Evolutionary conservation across 495 filamentous ascomycete species (phyloP).

Genomic region (Penicillium desertorum): DNA sequence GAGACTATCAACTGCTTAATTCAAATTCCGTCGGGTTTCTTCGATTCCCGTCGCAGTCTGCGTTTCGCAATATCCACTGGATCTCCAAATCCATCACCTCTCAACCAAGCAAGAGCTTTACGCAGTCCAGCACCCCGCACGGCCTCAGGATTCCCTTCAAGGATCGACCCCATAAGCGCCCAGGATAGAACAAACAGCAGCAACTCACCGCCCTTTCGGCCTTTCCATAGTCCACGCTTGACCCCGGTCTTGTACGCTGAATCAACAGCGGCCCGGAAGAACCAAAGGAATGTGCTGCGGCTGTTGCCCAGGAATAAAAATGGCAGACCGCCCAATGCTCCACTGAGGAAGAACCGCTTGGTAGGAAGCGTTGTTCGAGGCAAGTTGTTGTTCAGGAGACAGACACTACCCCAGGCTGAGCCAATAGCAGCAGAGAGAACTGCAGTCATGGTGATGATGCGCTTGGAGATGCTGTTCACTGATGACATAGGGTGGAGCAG

Average conservation of each 20-base stretch:
- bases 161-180: slow-evolving; percentile 73
- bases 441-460: slow-evolving; percentile 65
- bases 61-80: slow-evolving; percentile 37
- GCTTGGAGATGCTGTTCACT: slow-evolving; percentile 58
- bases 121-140: slow-evolving; percentile 66
- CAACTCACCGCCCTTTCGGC: slow-evolving; percentile 78
- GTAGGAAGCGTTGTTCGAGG: slow-evolving; percentile 74
- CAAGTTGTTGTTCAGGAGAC: slow-evolving; percentile 76
- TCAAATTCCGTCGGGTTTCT: slow-evolving; percentile 20
- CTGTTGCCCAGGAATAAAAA: slow-evolving; percentile 73
- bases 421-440: slow-evolving; percentile 77
- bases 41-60: slow-evolving; percentile 33
- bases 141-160: slow-evolving; percentile 66
- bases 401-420: slow-evolving; percentile 82
- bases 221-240: slow-evolving; percentile 81
- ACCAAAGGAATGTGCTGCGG: slow-evolving; percentile 66
- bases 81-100: slow-evolving; percentile 67
- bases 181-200: slow-evolving; percentile 75
- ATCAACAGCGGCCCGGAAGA: slow-evolving; percentile 70
- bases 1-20: neutral
- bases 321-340: slow-evolving; percentile 72
- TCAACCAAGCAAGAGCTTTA: slow-evolving; percentile 70
- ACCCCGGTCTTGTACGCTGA: slow-evolving; percentile 86
- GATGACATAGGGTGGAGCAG: slow-evolving; percentile 63
- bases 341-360: slow-evolving; percentile 83